Conservation (phyloP, 129 eudicot species). For the Flaveria bidentis region DNA sequence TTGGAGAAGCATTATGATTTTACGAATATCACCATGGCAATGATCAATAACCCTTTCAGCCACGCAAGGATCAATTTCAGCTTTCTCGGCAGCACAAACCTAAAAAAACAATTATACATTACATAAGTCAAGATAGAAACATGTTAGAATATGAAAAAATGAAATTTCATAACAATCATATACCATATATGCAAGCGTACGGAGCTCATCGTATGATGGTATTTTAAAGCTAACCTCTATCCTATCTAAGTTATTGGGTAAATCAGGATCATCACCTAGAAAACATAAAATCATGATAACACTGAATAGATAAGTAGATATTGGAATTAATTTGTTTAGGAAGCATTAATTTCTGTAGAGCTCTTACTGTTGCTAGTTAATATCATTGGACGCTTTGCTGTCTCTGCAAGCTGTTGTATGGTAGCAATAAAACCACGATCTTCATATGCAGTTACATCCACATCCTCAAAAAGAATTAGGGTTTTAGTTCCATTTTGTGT, state of each 20-base stretch:
- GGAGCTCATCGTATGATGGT: constrained; percentile 75
- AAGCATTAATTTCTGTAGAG: constrained; percentile 22
- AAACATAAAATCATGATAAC: not conserved
- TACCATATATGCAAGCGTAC: constrained; percentile 59
- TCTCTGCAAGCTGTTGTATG: constrained; percentile 88
- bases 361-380: constrained; percentile 90
- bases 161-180: constrained; percentile 14
- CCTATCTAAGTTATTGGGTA: constrained; percentile 79
- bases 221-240: constrained; percentile 58
- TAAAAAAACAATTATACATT: constrained; percentile 28
- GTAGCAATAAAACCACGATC: constrained; percentile 88
- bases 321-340: not conserved
- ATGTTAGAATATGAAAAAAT: constrained; percentile 10
- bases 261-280: constrained; percentile 66
- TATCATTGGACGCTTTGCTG: constrained; percentile 97
- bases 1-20: constrained; percentile 82
- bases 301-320: constrained; percentile 3
- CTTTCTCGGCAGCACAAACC: constrained; percentile 77
- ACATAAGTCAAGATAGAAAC: constrained; percentile 15
- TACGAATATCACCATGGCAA: constrained; percentile 89
- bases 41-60: constrained; percentile 55
- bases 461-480: constrained; percentile 93
- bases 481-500: constrained; percentile 61
- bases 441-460: constrained; percentile 76
- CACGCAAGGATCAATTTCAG: constrained; percentile 49